Conservation (phyloP, 768 basidiomycete genomes). For the Galerina marginata region DNA sequence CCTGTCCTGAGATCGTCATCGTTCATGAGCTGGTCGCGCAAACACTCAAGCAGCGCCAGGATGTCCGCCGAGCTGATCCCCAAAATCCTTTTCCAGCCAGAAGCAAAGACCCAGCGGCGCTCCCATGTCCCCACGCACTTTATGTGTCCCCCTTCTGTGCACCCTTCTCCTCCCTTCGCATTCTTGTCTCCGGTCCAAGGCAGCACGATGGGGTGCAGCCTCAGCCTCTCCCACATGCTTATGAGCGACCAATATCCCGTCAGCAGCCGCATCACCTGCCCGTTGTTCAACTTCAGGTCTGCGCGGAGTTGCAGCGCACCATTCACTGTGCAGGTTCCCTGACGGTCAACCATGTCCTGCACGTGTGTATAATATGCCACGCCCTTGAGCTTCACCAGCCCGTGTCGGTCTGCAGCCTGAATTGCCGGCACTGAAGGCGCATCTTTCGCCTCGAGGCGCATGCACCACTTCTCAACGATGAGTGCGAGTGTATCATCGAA, state of each 20-base stretch:
- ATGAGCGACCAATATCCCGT: slow-evolving; percentile 43
- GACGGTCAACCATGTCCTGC: slow-evolving; percentile 38
- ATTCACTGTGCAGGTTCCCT: slow-evolving; percentile 23
- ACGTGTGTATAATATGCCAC: slow-evolving; percentile 44
- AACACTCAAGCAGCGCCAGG: slow-evolving; percentile 33
- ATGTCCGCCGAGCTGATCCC: slow-evolving; percentile 37
- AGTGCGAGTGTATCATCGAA: slow-evolving; percentile 26
- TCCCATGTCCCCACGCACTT: slow-evolving; percentile 38
- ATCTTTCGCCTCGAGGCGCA: slow-evolving; percentile 33
- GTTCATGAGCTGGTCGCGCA: slow-evolving; percentile 36
- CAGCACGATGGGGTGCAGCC: slow-evolving; percentile 33
- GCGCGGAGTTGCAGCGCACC: slow-evolving; percentile 37
- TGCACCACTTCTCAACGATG: slow-evolving; percentile 35
- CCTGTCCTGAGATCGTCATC: slow-evolving; percentile 38
- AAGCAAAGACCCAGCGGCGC: slow-evolving; percentile 37
- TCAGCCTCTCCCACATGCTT: slow-evolving; percentile 39
- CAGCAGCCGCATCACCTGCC: slow-evolving; percentile 40
- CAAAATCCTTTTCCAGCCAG: slow-evolving; percentile 37
- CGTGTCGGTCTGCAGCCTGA: slow-evolving; percentile 37
- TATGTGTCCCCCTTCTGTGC: no score
- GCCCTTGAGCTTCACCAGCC: slow-evolving; percentile 34
- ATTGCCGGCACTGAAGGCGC: slow-evolving; percentile 45
- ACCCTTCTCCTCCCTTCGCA: slow-evolving; percentile 18
- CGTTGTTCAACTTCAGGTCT: slow-evolving; percentile 41
- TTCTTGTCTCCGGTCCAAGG: slow-evolving; percentile 13